A percentile compares a stretch with the other conserved stretches of the same genome.
phyloP scores from a whole-genome alignment of 1,284 basidiomycete species.

The Puccinia novopanici region DNA sequence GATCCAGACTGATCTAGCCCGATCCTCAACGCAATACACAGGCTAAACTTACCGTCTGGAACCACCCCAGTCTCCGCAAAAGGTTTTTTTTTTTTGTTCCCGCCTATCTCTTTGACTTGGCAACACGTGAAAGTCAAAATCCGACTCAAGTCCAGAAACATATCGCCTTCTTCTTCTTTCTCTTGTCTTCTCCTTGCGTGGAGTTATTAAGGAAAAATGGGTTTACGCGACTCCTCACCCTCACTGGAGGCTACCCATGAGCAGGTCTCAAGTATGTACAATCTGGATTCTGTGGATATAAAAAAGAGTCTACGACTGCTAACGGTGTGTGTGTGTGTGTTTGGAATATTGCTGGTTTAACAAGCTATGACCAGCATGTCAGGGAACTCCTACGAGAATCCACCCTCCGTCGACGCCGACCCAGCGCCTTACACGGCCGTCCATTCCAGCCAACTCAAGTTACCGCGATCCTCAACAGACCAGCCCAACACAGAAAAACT shows the following conservation, averaged over 20 bases:
- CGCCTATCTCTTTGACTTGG: neutral
- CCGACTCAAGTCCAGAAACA: neutral
- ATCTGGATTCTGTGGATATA: neutral
- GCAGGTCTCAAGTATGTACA: slow-evolving; percentile 4
- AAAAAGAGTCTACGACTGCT: neutral
- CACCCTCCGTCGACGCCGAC: neutral
- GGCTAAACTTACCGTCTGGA: too few relatives aligned
- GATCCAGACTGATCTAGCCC: neutral
- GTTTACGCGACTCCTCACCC: slow-evolving; percentile 3
- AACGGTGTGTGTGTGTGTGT: neutral
- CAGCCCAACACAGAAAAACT: neutral
- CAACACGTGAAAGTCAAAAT: neutral
- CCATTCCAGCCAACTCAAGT: neutral
- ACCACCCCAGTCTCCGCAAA: neutral
- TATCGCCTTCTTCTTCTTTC: neutral
- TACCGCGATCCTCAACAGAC: neutral
- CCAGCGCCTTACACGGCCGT: neutral
- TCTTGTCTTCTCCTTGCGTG: neutral
- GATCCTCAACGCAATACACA: neutral
- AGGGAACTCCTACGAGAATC: neutral
- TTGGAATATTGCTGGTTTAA: neutral
- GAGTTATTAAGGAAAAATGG: neutral
- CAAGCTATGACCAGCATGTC: neutral
- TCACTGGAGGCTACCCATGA: slow-evolving; percentile 9
- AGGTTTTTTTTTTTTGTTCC: neutral